phyloP scores from a whole-genome alignment of 2,329 filamentous ascomycete genomes.

The Exserohilum rostratum region DNA sequence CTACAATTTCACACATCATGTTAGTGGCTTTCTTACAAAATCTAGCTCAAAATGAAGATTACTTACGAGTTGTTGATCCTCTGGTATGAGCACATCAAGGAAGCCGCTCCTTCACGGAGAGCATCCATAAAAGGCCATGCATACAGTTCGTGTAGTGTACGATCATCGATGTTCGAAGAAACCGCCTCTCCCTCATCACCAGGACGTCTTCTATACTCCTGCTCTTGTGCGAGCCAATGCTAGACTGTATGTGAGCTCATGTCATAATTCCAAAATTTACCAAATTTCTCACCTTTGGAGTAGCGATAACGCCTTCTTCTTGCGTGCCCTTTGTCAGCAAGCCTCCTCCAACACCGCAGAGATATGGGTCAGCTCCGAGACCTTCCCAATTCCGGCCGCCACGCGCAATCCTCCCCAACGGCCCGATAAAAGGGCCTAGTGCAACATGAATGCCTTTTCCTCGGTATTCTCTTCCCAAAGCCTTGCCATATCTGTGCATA shows the following conservation, averaged over 20 bases:
- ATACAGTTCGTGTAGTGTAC: slow-evolving; percentile 70
- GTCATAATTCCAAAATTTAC: neutral
- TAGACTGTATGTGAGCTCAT: slow-evolving; percentile 43
- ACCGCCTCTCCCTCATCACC: slow-evolving; percentile 59
- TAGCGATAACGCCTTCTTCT: slow-evolving; percentile 52
- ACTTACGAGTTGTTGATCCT: slow-evolving; percentile 33
- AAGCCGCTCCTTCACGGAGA: slow-evolving; percentile 62
- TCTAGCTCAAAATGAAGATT: neutral
- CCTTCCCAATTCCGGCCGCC: slow-evolving; percentile 78
- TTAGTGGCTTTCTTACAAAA: neutral
- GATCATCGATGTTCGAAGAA: slow-evolving; percentile 68
- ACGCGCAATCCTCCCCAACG: slow-evolving; percentile 71
- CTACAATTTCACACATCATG: neutral
- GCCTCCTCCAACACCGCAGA: slow-evolving; percentile 60
- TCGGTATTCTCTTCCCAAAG: slow-evolving; percentile 71
- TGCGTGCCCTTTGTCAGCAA: slow-evolving; percentile 61
- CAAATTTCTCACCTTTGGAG: slow-evolving; percentile 21
- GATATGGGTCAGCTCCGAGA: slow-evolving; percentile 70
- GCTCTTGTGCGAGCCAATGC: slow-evolving; percentile 57
- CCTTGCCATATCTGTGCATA: slow-evolving; percentile 70
- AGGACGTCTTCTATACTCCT: slow-evolving; percentile 55
- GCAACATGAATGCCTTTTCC: slow-evolving; percentile 75
- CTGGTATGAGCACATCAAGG: slow-evolving; percentile 64
- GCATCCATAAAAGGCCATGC: slow-evolving; percentile 69
- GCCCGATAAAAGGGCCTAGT: slow-evolving; percentile 72